Evolutionary conservation across 495 filamentous ascomycete species (phyloP).

Genomic region (Pseudomonodictys pantanalensis): DNA sequence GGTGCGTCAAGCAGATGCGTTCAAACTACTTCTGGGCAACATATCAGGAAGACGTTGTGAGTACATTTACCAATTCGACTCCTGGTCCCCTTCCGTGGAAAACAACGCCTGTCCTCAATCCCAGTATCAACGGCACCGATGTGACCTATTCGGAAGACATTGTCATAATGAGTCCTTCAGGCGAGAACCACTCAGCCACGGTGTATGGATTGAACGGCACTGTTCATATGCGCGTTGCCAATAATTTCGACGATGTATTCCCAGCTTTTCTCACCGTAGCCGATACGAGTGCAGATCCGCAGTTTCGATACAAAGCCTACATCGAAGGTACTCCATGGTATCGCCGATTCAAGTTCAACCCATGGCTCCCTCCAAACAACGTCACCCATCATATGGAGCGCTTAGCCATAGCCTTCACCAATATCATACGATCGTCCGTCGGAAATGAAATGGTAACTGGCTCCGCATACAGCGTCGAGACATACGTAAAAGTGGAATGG

Average conservation of each 20-base stretch:
- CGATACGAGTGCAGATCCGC: neutral
- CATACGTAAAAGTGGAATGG: slow-evolving; percentile 16
- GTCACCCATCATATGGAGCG: slow-evolving; percentile 16
- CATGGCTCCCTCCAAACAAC: slow-evolving; percentile 17
- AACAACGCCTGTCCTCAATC: neutral
- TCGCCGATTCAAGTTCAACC: slow-evolving; percentile 1
- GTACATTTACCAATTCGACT: slow-evolving; percentile 17
- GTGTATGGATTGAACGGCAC: neutral
- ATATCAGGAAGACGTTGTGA: slow-evolving; percentile 11
- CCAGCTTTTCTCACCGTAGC: slow-evolving; percentile 4
- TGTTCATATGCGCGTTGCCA: neutral
- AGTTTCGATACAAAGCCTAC: slow-evolving; percentile 3
- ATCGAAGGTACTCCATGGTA: neutral
- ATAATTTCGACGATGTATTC: slow-evolving; percentile 18
- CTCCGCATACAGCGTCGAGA: slow-evolving; percentile 10
- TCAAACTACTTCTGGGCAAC: slow-evolving; percentile 16
- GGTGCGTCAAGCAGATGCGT: slow-evolving; percentile 19
- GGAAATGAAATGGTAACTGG: slow-evolving; percentile 6
- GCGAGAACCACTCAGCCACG: neutral
- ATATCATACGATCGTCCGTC: slow-evolving; percentile 12
- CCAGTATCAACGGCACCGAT: neutral
- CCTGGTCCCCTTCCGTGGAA: slow-evolving; percentile 9
- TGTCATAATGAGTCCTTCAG: neutral
- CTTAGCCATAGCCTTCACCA: slow-evolving; percentile 19
- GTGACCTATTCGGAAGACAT: slow-evolving; percentile 10